These are phyloP conservation scores for Beauveria caledonica DNA, from an alignment of 2,329 filamentous ascomycete species.

Conservation along the genomic window DNA sequence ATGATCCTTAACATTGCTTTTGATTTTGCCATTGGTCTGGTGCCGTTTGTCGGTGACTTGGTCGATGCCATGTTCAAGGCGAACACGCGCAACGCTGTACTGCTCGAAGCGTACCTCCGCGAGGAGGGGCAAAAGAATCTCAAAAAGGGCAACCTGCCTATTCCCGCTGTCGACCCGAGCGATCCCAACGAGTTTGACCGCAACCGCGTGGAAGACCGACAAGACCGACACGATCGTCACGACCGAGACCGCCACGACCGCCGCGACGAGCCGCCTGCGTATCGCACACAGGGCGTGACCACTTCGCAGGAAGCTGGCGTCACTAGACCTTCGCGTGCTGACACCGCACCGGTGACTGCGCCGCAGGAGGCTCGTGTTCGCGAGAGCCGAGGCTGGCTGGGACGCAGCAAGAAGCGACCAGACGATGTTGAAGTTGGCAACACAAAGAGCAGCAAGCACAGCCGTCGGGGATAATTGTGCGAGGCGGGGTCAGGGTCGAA, in stretches of 20 bases:
- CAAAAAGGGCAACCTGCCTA: constrained; percentile 34
- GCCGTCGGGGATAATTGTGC: constrained; percentile 12
- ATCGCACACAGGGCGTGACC: constrained; percentile 19
- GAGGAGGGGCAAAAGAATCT: constrained; percentile 56
- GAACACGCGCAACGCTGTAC: constrained; percentile 67
- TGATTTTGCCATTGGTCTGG: constrained; percentile 65
- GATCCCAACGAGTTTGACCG: constrained; percentile 45
- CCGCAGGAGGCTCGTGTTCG: constrained; percentile 18
- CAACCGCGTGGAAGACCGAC: not conserved
- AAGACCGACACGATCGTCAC: not conserved
- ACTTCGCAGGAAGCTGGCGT: constrained; percentile 5
- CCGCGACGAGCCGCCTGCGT: constrained; percentile 17
- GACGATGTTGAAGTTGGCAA: constrained; percentile 25
- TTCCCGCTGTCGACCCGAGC: constrained; percentile 43
- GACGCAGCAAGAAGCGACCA: constrained; percentile 21
- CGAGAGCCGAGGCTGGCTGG: constrained; percentile 19
- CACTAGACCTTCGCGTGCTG: not conserved
- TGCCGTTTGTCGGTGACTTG: constrained; percentile 70
- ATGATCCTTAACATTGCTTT: constrained; percentile 77
- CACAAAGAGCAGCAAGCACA: not conserved
- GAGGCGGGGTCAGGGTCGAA: not conserved
- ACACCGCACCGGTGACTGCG: not conserved
- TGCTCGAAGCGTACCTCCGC: constrained; percentile 61
- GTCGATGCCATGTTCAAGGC: constrained; percentile 64
- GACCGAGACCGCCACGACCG: not conserved